These are phyloP conservation scores for Xylariaceae sp. DNA, from an alignment of 2,329 filamentous ascomycete species.

Conservation along the genomic window DNA sequence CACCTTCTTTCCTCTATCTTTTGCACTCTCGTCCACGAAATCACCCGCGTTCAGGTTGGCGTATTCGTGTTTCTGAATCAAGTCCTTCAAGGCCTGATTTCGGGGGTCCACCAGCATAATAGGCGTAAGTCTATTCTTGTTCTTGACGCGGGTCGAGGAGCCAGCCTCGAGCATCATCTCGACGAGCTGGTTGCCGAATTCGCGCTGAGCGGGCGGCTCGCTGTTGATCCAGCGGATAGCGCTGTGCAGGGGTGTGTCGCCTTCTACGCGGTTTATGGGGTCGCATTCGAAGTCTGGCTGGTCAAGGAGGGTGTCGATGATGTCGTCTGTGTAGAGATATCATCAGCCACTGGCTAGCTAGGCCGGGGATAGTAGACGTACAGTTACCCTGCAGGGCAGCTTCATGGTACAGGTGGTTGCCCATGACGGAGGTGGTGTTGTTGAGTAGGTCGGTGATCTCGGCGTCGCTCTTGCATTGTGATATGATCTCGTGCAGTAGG, in stretches of 20 bases:
- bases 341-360: not conserved
- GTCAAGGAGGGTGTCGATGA: slow-evolving; percentile 79
- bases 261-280: slow-evolving; percentile 66
- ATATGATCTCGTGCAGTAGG: slow-evolving; percentile 73
- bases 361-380: slow-evolving; percentile 42
- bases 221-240: slow-evolving; percentile 75
- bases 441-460: slow-evolving; percentile 79
- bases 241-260: slow-evolving; percentile 77
- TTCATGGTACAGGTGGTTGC: slow-evolving; percentile 86
- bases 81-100: slow-evolving; percentile 58
- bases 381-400: slow-evolving; percentile 84
- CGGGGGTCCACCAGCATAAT: slow-evolving; percentile 70
- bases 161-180: slow-evolving; percentile 83
- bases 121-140: slow-evolving; percentile 71
- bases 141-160: slow-evolving; percentile 54
- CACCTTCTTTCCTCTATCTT: slow-evolving; percentile 20
- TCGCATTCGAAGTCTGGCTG: slow-evolving; percentile 85
- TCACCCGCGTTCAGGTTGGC: slow-evolving; percentile 57
- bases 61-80: slow-evolving; percentile 72
- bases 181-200: slow-evolving; percentile 64
- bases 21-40: slow-evolving; percentile 41
- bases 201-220: slow-evolving; percentile 60
- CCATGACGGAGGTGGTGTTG: slow-evolving; percentile 77
- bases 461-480: slow-evolving; percentile 56
- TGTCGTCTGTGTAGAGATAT: slow-evolving; percentile 57